Base-by-base conservation (phyloP, 768 basidiomycete genomes). In the Galerina sulciceps region DNA sequence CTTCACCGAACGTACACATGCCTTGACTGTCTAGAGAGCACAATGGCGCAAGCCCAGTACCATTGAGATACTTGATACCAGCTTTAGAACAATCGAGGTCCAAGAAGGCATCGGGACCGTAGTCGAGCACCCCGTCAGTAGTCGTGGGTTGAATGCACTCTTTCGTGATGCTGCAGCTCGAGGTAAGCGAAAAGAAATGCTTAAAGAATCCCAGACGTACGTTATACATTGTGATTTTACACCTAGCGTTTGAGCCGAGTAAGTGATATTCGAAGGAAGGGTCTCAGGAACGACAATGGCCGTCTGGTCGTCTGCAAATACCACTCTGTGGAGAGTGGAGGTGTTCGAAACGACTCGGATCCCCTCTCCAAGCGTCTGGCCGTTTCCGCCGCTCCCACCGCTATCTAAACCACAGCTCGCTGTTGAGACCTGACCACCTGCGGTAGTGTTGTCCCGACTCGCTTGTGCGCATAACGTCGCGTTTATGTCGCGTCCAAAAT, bases 231-330 rank as follows among this genome's bases (percentile, higher is more conserved):
- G 40, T 15, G 47, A 31, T 41, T 51, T 57, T 9, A 57, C 48
- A 6, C 56, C 56, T 8, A 57, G 4, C 4, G 56, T 51, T 15
- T 38, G 38, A 2, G 56, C 56, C 10, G 17, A 15, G 26, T 57
- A 57, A 0, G 48, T 51, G 17, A 51, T 44, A 26, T 57, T 57
- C 10, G 23, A 17, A 10, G 56, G 56, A 2, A 57, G 1, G 40
- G 10, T 57, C 18, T 35, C 10, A 14, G 56, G 56, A 17, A 57
- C 42, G 34, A 57, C 26, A 43, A 57, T 41, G 6, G 49, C 56
- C 14, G 56, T 57, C 49, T 57, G 48, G 42, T 57, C 56, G 20
- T 57, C 56, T 11, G 56, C 18, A 22, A 51, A n/a, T 1, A 23
- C 56, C 11, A 57, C 42, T 31, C 34, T 17, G 34, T 57, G 56